phyloP scores from a whole-genome alignment of 2,329 filamentous ascomycete species.

The Clarireedia monteithiana region DNA sequence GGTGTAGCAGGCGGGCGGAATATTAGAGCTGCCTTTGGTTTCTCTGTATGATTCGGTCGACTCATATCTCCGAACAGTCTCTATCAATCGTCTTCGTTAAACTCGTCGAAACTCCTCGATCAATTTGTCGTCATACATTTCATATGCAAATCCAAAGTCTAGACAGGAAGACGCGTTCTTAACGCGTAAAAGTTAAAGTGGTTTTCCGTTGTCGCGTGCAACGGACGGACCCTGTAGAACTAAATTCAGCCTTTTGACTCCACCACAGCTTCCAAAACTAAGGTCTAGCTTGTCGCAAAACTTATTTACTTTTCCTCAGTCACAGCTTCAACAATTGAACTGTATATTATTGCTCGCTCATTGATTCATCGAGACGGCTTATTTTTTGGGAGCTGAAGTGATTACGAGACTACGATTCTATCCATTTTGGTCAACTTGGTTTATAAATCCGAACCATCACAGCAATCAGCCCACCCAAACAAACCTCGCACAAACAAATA shows the following conservation, averaged over 20 bases:
- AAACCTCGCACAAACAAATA: not conserved
- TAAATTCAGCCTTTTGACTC: not conserved
- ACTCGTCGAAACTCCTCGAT: not conserved
- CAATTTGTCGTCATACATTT: not conserved
- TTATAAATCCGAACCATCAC: not conserved
- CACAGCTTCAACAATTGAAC: too few relatives aligned
- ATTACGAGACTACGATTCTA: too few relatives aligned
- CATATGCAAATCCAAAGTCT: not conserved
- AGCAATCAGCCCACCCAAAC: not conserved
- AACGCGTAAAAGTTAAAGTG: conserved; percentile 11
- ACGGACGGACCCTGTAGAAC: not conserved
- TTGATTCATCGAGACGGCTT: too few relatives aligned
- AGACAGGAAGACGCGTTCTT: conserved; percentile 13
- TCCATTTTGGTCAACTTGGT: not conserved
- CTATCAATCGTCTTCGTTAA: not conserved
- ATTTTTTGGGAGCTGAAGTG: too few relatives aligned
- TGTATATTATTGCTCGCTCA: too few relatives aligned
- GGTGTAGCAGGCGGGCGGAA: conserved; percentile 25
- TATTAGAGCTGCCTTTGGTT: conserved; percentile 22
- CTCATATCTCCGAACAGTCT: conserved; percentile 17
- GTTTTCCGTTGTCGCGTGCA: conserved; percentile 5
- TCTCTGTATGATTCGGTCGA: conserved; percentile 18
- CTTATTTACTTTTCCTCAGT: not conserved
- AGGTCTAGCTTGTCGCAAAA: conserved; percentile 10
- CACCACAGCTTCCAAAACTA: not conserved